Conservation (phyloP, 768 basidiomycete genomes). For the Phaeolepiota aurea region DNA sequence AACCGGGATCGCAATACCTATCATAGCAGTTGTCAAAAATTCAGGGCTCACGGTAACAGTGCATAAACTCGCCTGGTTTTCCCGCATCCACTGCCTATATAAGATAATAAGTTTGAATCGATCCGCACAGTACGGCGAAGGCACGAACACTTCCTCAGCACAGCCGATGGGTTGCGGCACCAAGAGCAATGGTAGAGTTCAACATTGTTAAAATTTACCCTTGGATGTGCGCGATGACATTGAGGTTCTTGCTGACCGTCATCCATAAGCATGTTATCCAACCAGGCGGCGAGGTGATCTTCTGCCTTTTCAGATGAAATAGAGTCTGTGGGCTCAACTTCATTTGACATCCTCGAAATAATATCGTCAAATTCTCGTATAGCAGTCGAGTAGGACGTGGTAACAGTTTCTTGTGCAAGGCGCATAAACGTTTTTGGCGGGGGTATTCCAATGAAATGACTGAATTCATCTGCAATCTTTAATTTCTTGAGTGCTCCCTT, state of each 20-base stretch:
- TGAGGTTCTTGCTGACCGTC: constrained; percentile 18
- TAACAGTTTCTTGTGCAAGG: constrained; percentile 42
- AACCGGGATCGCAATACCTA: constrained; percentile 37
- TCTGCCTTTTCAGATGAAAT: constrained; percentile 31
- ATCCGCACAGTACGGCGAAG: constrained; percentile 4
- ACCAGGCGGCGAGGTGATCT: constrained; percentile 52
- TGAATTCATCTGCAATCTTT: constrained; percentile 45
- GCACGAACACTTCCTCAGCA: constrained; percentile 37
- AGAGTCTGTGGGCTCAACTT: constrained; percentile 14
- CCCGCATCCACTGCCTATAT: constrained; percentile 15
- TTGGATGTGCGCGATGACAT: constrained; percentile 28
- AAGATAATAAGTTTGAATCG: background rate
- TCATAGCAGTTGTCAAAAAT: background rate
- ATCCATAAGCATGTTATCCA: constrained; percentile 38
- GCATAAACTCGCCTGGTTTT: constrained; percentile 13
- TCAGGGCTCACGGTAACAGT: background rate
- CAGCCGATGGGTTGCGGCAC: constrained; percentile 57
- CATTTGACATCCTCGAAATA: constrained; percentile 24
- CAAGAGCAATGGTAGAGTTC: constrained; percentile 54
- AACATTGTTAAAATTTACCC: constrained; percentile 39
- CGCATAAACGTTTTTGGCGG: constrained; percentile 46
- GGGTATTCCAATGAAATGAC: constrained; percentile 31
- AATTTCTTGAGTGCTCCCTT: constrained; percentile 32
- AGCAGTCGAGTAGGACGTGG: constrained; percentile 34
- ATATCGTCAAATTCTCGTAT: constrained; percentile 37